Evolutionary conservation across 176 grass and related monocot genomes (phyloP).

Genomic region (Elaeis guineensis): DNA sequence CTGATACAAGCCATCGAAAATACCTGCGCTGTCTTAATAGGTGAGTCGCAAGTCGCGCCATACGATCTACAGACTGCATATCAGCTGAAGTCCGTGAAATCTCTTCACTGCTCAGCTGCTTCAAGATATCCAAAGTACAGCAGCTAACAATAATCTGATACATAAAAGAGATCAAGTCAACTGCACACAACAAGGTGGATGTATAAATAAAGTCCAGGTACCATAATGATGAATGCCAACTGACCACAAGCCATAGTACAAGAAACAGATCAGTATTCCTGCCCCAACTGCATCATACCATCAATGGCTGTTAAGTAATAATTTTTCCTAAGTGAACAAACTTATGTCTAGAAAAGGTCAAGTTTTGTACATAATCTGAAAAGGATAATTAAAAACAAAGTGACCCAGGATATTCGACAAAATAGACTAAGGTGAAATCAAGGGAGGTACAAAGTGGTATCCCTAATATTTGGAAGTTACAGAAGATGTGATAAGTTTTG

Average conservation of each 20-base stretch:
- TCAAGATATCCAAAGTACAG: slow-evolving; percentile 85
- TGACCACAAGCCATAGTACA: background rate
- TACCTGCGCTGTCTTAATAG: slow-evolving; percentile 78
- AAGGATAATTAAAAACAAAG: no score
- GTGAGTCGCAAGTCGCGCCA: slow-evolving; percentile 69
- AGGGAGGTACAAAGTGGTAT: no score
- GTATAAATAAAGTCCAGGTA: background rate
- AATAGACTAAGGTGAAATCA: no score
- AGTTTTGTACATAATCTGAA: no score
- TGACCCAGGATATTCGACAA: no score
- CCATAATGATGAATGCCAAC: background rate
- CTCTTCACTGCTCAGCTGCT: slow-evolving; percentile 87
- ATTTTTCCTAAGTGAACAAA: no score
- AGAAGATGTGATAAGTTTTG: no score
- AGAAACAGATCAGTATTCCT: background rate
- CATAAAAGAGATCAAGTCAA: slow-evolving; percentile 19
- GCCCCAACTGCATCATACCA: background rate
- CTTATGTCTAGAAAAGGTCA: no score
- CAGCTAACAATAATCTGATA: slow-evolving; percentile 72
- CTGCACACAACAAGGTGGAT: background rate
- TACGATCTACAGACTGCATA: slow-evolving; percentile 40
- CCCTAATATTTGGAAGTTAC: no score
- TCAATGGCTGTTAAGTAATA: no score
- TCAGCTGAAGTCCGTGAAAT: slow-evolving; percentile 57
- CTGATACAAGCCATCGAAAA: slow-evolving; percentile 14